These are phyloP conservation scores for Saksenaea oblongispora DNA, from an alignment of 371 early-diverging fungal genomes.

Conservation along the genomic window DNA sequence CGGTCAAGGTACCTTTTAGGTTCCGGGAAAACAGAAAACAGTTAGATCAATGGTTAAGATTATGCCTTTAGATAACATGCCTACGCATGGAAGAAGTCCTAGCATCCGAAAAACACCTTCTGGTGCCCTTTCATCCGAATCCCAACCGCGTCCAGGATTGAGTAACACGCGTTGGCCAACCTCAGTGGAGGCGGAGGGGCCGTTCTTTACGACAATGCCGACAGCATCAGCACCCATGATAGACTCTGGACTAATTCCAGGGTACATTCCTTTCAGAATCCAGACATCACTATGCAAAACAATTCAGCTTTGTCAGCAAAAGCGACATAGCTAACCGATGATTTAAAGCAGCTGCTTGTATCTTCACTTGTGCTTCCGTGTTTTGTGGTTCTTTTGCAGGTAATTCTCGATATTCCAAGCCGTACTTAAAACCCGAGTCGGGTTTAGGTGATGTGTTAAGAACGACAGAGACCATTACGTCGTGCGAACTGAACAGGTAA, in stretches of 20 bases:
- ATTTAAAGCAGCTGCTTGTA: slow-evolving; percentile 71
- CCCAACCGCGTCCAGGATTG: slow-evolving; percentile 63
- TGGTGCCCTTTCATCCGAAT: slow-evolving; percentile 57
- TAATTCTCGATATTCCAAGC: slow-evolving; percentile 24
- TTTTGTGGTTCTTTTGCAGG: slow-evolving; percentile 7
- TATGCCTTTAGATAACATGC: slow-evolving; percentile 19
- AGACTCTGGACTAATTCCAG: slow-evolving; percentile 45
- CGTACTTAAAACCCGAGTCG: slow-evolving; percentile 18
- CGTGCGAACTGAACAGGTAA: not conserved
- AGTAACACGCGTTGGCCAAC: slow-evolving; percentile 53
- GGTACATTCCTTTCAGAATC: slow-evolving; percentile 60
- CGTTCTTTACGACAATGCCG: slow-evolving; percentile 44
- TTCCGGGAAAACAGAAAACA: not conserved
- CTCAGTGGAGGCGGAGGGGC: slow-evolving; percentile 5
- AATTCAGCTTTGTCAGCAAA: not conserved
- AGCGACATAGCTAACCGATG: slow-evolving; percentile 46
- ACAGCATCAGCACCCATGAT: slow-evolving; percentile 66
- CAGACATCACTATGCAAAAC: slow-evolving; percentile 45
- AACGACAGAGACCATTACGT: slow-evolving; percentile 17
- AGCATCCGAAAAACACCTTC: slow-evolving; percentile 61
- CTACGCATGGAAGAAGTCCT: slow-evolving; percentile 55
- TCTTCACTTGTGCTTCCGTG: slow-evolving; percentile 51
- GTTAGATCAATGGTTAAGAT: not conserved
- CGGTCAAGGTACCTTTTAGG: slow-evolving; percentile 59
- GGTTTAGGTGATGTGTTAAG: slow-evolving; percentile 13